Evolutionary conservation across 139 green algal genomes (phyloP), one percentile per base, ranked within the genome.

Genomic region (Asterochloris sp.): DNA sequence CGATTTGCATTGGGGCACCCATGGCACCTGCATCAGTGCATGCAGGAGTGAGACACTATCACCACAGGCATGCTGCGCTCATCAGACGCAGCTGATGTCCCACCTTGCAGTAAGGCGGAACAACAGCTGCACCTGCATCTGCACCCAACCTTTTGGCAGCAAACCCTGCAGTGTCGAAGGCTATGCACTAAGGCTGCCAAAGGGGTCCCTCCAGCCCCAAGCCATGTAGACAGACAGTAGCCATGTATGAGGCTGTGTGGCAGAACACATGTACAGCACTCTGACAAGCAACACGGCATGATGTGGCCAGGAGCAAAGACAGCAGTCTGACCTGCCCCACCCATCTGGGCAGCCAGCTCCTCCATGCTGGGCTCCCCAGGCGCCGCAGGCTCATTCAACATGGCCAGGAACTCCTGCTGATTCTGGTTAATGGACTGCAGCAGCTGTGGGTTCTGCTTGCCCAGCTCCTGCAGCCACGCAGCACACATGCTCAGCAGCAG

Each of bases 341-440:
- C 85, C 77, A 95, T 74, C 75, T 85, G 62, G 0, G 75, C 85
- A 74, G 86, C 80, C 76, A 87, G 78, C 69, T 78, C 77, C 29
- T 66, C 63, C 74, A 73, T 78, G 73, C 62, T 69, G 10, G 47
- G 62, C n/a, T 71, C 16, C 47, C 82, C 81, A 10, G 74, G 66
- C 19, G 83, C 77, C 13, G 81, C 82, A 38, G 91, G 89, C 86
- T 98, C 93, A 69, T 97, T 97, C 29, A 99, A 87, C 83, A 99
- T 89, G 61, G 83, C 82, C 86, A 99, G 85, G 81, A 99, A 99
- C 78, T 98, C 97, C 47, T 88, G 78, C 82, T 97, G 93, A 78
- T 97, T 91, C 13, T 77, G 63, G 78, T 97, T 95, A 87, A 98
- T 99, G 12, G 94, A 83, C 86, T 94, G 85, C 81, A 99, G 85